A percentile compares a stretch with the other conserved stretches of the same genome.
Evolutionary conservation across 2,329 filamentous ascomycete genomes (phyloP).

Genomic region (Nemania sp.): DNA sequence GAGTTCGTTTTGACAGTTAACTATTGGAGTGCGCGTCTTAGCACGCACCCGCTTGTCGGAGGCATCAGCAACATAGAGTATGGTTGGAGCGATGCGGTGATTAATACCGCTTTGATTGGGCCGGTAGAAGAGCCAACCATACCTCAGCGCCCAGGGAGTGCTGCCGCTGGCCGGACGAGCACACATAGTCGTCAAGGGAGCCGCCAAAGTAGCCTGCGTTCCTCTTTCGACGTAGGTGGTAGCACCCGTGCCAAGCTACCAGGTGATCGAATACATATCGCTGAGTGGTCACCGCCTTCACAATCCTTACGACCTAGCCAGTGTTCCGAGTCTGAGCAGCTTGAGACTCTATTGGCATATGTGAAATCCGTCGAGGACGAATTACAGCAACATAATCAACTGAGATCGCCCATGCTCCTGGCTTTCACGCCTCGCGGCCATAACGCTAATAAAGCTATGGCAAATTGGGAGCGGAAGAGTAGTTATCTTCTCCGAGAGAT

Average conservation of each 20-base stretch:
- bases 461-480: constrained; percentile 97
- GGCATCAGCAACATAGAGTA: constrained; percentile 98
- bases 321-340: constrained; percentile 82
- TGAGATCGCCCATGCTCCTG: constrained; percentile 87
- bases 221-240: constrained; percentile 74
- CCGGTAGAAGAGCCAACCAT: constrained; percentile 63
- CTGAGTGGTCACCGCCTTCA: constrained; percentile 88
- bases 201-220: constrained; percentile 60
- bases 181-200: constrained; percentile 59
- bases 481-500: constrained; percentile 92
- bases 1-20: constrained; percentile 96
- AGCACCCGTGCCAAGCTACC: constrained; percentile 75
- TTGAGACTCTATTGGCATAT: constrained; percentile 79
- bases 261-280: constrained; percentile 85
- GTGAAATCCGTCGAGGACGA: constrained; percentile 89
- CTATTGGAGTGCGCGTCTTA: constrained; percentile 96
- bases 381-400: constrained; percentile 85
- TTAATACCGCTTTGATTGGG: constrained; percentile 69
- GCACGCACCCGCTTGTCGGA: constrained; percentile 91
- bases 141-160: constrained; percentile 64
- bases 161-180: constrained; percentile 59
- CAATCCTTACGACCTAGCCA: constrained; percentile 90
- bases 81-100: constrained; percentile 89
- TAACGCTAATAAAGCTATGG: constrained; percentile 86
- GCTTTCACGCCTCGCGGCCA: constrained; percentile 87